Percentiles rank a stretch among this genome's conserved stretches.
Evolutionary conservation across 2,329 filamentous ascomycete species (phyloP).

Genomic region (Clonostachys sp.): DNA sequence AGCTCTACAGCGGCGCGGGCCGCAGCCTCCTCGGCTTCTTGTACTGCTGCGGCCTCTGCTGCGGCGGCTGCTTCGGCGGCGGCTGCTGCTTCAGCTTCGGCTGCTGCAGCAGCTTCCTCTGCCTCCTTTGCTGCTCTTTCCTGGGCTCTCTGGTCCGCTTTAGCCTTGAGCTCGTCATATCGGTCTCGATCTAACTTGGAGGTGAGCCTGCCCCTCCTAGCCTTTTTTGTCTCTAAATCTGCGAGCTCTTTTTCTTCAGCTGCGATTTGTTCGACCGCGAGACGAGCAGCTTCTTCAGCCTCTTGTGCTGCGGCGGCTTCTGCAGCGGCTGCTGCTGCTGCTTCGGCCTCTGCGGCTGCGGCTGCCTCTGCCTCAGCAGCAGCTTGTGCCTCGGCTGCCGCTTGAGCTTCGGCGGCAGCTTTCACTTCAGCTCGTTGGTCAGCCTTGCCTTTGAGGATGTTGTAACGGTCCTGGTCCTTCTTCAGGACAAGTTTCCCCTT

Average conservation of each 20-base stretch:
- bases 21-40: constrained; percentile 2
- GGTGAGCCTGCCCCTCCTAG: constrained; percentile 27
- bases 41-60: constrained; percentile 12
- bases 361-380: constrained; percentile 28
- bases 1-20: constrained; percentile 7
- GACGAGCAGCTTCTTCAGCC: constrained; percentile 10
- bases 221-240: constrained; percentile 12
- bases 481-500: constrained; percentile 11
- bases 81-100: background rate
- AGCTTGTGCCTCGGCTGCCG: constrained; percentile 14
- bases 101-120: constrained; percentile 10
- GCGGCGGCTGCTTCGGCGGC: constrained; percentile 1
- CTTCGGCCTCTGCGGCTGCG: constrained; percentile 18
- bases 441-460: constrained; percentile 10
- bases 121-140: constrained; percentile 15
- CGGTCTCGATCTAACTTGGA: constrained; percentile 10
- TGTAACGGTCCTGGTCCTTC: constrained; percentile 19
- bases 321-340: constrained; percentile 32
- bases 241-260: constrained; percentile 19
- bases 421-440: constrained; percentile 6
- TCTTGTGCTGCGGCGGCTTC: constrained; percentile 14
- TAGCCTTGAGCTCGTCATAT: constrained; percentile 3
- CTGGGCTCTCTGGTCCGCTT: constrained; percentile 19
- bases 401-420: constrained; percentile 15
- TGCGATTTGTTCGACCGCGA: constrained; percentile 22